phyloP scores from a whole-genome alignment of 306 rosid genomes.

The Carpinus viminea region DNA sequence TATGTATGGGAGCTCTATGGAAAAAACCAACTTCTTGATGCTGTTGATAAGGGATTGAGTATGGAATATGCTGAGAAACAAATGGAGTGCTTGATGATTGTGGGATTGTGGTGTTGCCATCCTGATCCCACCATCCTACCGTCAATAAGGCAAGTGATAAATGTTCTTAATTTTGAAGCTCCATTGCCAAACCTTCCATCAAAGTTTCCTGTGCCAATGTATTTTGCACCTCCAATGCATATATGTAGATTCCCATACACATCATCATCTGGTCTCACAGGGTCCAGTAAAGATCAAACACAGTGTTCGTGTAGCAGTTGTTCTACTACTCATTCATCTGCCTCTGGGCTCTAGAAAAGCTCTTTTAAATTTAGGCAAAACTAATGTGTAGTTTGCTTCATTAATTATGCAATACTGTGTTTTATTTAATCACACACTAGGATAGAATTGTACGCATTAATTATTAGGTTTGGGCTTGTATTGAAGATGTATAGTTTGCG shows the following conservation, averaged over 20 bases:
- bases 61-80: constrained; percentile 47
- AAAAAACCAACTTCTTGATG: constrained; percentile 47
- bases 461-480: not conserved
- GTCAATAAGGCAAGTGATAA: constrained; percentile 64
- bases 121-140: constrained; percentile 61
- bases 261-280: constrained; percentile 39
- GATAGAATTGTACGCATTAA: too few relatives aligned
- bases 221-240: constrained; percentile 56
- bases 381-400: not conserved
- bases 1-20: constrained; percentile 81
- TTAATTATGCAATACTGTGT: too few relatives aligned
- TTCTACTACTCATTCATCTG: constrained; percentile 39
- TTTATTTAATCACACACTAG: too few relatives aligned
- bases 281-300: constrained; percentile 31
- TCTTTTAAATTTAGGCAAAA: constrained; percentile 24
- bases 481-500: too few relatives aligned
- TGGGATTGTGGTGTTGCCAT: constrained; percentile 82
- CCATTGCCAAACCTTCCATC: constrained; percentile 62
- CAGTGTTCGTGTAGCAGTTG: constrained; percentile 39
- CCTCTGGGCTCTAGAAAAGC: constrained; percentile 55
- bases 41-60: constrained; percentile 41
- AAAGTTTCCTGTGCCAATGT: constrained; percentile 60
- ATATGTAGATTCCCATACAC: constrained; percentile 45
- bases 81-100: constrained; percentile 47
- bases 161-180: constrained; percentile 46